Percentiles rank a stretch among this genome's conserved stretches.
Conservation (phyloP, 1,139 yeast species). For the Nadsonia starkeyi-henricii region DNA sequence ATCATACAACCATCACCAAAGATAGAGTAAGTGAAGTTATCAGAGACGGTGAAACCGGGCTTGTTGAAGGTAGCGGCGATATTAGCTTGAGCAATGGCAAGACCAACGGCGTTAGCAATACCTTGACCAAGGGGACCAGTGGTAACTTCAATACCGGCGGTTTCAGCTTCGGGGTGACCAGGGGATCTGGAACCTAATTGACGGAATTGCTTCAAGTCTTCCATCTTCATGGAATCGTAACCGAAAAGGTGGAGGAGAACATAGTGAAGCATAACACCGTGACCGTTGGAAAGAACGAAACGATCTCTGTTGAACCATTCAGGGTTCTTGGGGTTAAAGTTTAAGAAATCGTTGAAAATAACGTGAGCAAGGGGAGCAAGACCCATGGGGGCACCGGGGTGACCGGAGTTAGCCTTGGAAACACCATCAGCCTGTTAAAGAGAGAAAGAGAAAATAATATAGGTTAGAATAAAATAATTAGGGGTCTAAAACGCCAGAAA, state of each 20-base stretch:
- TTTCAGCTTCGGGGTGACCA: slow-evolving; percentile 87
- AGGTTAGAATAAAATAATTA: neutral
- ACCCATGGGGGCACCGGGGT: slow-evolving; percentile 99
- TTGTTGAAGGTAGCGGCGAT: slow-evolving; percentile 89
- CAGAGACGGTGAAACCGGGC: slow-evolving; percentile 53
- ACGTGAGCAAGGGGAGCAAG: slow-evolving; percentile 81
- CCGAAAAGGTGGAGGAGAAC: slow-evolving; percentile 78
- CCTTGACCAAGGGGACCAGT: slow-evolving; percentile 99
- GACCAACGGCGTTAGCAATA: slow-evolving; percentile 90
- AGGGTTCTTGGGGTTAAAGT: slow-evolving; percentile 82
- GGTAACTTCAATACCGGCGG: slow-evolving; percentile 92
- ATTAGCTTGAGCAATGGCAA: slow-evolving; percentile 90
- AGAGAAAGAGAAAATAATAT: neutral
- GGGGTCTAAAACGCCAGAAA: neutral
- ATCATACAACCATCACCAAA: slow-evolving; percentile 97
- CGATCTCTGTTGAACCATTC: slow-evolving; percentile 92
- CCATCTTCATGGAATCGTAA: slow-evolving; percentile 54
- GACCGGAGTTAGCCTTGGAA: slow-evolving; percentile 88
- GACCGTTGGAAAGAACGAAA: slow-evolving; percentile 92
- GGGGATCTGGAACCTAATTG: slow-evolving; percentile 86
- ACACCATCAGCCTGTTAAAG: slow-evolving; percentile 55
- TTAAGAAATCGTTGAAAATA: slow-evolving; percentile 59
- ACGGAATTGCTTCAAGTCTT: slow-evolving; percentile 85
- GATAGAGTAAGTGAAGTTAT: slow-evolving; percentile 66
- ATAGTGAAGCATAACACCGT: slow-evolving; percentile 87